Evolutionary conservation across 768 basidiomycete species (phyloP), one percentile per base, ranked within the genome.

Genomic region (Auricularia sp.): DNA sequence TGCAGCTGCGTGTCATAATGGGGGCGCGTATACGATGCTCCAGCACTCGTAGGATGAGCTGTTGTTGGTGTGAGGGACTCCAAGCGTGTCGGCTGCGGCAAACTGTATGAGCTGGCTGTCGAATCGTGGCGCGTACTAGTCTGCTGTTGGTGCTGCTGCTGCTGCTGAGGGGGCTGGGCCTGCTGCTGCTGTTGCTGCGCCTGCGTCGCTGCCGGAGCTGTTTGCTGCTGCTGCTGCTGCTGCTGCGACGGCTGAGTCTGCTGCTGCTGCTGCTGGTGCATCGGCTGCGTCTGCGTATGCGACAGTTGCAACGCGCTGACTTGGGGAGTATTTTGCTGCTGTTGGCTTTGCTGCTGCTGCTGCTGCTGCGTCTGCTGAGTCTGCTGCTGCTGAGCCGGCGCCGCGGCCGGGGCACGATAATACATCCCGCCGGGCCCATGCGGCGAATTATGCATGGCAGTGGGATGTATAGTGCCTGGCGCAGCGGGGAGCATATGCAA

Each of bases 1-100:
- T 77, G 75, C 42, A 78, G 69, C 63, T 74, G 71, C 65, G 77
- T 73, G 29, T 71, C 67, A 62, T 78, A 80, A 6, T 73, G 73
- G 65, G 79, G 78, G 58, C 70, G 71, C 62, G 77, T 73, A 65
- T 77, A 33, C 24, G 61, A 62, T 35, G 61, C 21, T 34, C 61
- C 34, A 8, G n/a, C 34, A 34, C 44, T 67, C 62, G 39, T 8
- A 42, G 39, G 39, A 14, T 42, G 39, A 7, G 39, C 39, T 1
- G 39, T 42, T 7, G 39, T 42, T 14, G 39, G 39, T 14, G 39
- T 42, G 8, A 14, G 7, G 8, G 39, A 42, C 3, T 42, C 39
- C 13, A 42, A 14, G 39, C 39, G 39, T 14, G 39, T 42, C 39
- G 39, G 39, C 39, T 42, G 39, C 39, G 39, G 39, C 39, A 42